These are phyloP conservation scores for Bipolaris gigantea DNA, from an alignment of 2,329 filamentous ascomycete genomes.

Conservation along the genomic window DNA sequence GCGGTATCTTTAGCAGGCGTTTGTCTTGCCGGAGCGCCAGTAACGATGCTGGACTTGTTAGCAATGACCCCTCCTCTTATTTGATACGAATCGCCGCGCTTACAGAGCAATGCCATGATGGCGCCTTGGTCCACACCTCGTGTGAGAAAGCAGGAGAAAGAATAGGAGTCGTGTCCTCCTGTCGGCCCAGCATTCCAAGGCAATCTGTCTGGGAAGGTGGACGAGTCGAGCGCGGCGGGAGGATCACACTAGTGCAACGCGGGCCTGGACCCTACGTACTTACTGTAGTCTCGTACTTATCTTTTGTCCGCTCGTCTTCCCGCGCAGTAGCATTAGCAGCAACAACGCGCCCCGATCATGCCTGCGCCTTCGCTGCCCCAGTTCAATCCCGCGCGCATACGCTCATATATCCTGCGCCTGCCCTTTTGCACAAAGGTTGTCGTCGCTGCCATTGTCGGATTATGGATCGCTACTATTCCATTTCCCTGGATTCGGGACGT, in stretches of 20 bases:
- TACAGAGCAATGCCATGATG: slow-evolving; percentile 44
- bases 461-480: slow-evolving; percentile 72
- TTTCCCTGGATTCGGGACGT: slow-evolving; percentile 73
- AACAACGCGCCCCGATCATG: slow-evolving; percentile 17
- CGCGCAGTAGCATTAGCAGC: slow-evolving; percentile 1
- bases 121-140: slow-evolving; percentile 11
- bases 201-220: slow-evolving; percentile 15
- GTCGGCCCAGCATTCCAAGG: slow-evolving; percentile 17
- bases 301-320: slow-evolving; percentile 8
- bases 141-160: slow-evolving; percentile 5
- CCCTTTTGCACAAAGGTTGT: slow-evolving; percentile 82
- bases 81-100: slow-evolving; percentile 7
- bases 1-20: slow-evolving; percentile 78
- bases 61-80: neutral
- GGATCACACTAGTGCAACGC: slow-evolving; percentile 20
- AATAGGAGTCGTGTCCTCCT: slow-evolving; percentile 15
- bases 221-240: slow-evolving; percentile 14
- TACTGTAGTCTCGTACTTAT: slow-evolving; percentile 14
- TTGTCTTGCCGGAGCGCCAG: slow-evolving; percentile 77
- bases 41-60: slow-evolving; percentile 53
- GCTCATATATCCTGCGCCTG: slow-evolving; percentile 81
- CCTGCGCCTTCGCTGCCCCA: slow-evolving; percentile 53
- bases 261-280: slow-evolving; percentile 19
- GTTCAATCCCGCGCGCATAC: slow-evolving; percentile 73
- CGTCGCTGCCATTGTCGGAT: slow-evolving; percentile 64